phyloP scores from a whole-genome alignment of 495 filamentous ascomycete genomes.

The Tuber aestivum region DNA sequence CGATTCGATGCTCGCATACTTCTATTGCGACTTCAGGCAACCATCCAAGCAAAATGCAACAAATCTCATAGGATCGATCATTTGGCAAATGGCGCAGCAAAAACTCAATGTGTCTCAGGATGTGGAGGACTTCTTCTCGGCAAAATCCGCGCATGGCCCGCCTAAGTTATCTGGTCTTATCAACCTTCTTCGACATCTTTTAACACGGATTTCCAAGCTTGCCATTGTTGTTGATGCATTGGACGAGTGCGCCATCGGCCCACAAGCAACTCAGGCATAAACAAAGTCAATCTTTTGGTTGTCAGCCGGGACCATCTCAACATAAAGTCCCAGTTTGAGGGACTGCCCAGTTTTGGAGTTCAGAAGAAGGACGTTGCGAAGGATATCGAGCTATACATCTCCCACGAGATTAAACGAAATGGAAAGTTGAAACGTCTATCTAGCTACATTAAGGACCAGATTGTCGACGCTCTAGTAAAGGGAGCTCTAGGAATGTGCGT shows the following conservation, averaged over 20 bases:
- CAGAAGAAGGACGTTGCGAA: slow-evolving; percentile 4
- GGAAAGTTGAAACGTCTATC: slow-evolving; percentile 3
- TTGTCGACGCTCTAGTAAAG: neutral
- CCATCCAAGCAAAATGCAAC: slow-evolving; percentile 28
- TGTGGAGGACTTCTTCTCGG: neutral
- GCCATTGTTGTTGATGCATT: slow-evolving; percentile 19
- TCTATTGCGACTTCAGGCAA: slow-evolving; percentile 44
- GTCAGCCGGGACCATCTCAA: slow-evolving; percentile 18
- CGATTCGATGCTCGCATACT: slow-evolving; percentile 36
- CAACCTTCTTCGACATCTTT: neutral
- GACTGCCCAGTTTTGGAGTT: neutral
- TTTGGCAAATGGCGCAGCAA: slow-evolving; percentile 33
- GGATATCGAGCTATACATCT: slow-evolving; percentile 18
- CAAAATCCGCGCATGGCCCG: neutral
- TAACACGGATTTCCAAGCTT: slow-evolving; percentile 10
- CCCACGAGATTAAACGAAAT: slow-evolving; percentile 3
- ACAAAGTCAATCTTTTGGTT: slow-evolving; percentile 7
- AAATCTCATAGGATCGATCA: slow-evolving; percentile 30
- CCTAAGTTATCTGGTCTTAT: neutral
- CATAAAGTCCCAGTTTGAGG: slow-evolving; percentile 12
- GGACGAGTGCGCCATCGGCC: slow-evolving; percentile 18
- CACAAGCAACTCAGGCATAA: neutral
- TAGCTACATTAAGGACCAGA: slow-evolving; percentile 5
- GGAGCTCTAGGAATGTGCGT: slow-evolving; percentile 16
- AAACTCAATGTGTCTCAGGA: neutral